Evolutionary conservation across 2,329 filamentous ascomycete species (phyloP).

Genomic region (Colletotrichum simmondsii): DNA sequence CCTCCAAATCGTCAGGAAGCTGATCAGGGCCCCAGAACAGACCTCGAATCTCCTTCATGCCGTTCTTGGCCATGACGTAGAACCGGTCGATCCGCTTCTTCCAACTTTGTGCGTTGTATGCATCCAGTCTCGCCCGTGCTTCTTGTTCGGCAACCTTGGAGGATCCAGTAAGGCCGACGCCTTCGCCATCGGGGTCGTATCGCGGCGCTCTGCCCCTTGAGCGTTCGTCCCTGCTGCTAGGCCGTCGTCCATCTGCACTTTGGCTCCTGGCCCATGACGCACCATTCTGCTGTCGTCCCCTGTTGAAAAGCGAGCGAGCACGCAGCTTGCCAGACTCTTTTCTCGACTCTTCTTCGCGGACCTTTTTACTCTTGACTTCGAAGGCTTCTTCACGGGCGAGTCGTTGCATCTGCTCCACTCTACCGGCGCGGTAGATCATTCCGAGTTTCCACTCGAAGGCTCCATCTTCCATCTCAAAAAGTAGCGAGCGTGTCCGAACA

Average conservation of each 20-base stretch:
- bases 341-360: slow-evolving; percentile 76
- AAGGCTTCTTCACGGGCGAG: slow-evolving; percentile 92
- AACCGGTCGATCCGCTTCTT: slow-evolving; percentile 87
- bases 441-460: slow-evolving; percentile 98
- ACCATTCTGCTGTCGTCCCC: slow-evolving; percentile 44
- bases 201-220: slow-evolving; percentile 60
- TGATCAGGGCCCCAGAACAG: slow-evolving; percentile 87
- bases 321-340: slow-evolving; percentile 64
- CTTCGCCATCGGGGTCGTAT: slow-evolving; percentile 85
- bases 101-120: slow-evolving; percentile 91
- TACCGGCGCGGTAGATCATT: slow-evolving; percentile 89
- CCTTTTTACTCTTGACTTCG: slow-evolving; percentile 84
- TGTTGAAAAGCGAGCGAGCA: slow-evolving; percentile 62
- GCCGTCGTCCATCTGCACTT: slow-evolving; percentile 61
- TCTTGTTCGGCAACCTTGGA: slow-evolving; percentile 80
- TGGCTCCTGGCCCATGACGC: slow-evolving; percentile 61
- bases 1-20: slow-evolving; percentile 82
- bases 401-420: slow-evolving; percentile 90
- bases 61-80: slow-evolving; percentile 74
- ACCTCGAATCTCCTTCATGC: slow-evolving; percentile 82
- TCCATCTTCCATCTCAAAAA: slow-evolving; percentile 95
- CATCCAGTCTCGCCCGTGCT: slow-evolving; percentile 79
- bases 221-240: slow-evolving; percentile 44
- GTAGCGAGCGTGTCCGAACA: slow-evolving; percentile 80
- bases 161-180: slow-evolving; percentile 73